A percentile compares a stretch with the other conserved stretches of the same genome.
Evolutionary conservation across 192 early-diverging fungal genomes (phyloP).

Genomic region (Thamnidium elegans): DNA sequence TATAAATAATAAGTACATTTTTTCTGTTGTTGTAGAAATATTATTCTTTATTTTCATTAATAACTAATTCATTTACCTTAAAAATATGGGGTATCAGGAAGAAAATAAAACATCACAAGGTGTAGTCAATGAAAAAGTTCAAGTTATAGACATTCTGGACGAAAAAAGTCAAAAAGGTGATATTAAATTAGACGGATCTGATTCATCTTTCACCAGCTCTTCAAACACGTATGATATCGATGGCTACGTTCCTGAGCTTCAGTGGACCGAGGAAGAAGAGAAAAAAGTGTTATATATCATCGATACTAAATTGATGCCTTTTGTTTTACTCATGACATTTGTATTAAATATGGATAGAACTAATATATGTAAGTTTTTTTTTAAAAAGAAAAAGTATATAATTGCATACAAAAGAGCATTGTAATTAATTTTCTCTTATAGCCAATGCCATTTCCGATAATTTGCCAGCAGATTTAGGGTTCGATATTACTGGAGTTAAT

Average conservation of each 20-base stretch:
- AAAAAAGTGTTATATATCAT: conserved; percentile 34
- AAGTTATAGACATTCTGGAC: neutral
- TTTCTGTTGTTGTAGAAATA: neutral
- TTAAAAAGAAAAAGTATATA: too few relatives aligned
- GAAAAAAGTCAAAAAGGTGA: neutral
- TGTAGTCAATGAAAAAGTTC: neutral
- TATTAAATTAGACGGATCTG: neutral
- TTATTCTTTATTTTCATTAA: neutral
- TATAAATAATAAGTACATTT: neutral
- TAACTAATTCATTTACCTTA: neutral
- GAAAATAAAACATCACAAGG: too few relatives aligned
- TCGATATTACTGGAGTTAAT: conserved; percentile 42
- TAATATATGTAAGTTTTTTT: conserved; percentile 25
- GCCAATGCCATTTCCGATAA: conserved; percentile 48
- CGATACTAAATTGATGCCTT: conserved; percentile 47
- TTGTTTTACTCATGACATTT: conserved; percentile 46
- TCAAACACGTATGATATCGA: neutral
- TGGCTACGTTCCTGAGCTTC: conserved; percentile 24
- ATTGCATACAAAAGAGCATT: neutral
- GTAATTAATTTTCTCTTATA: neutral
- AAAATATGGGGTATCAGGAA: too few relatives aligned
- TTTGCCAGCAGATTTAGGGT: conserved; percentile 38
- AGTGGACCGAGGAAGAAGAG: conserved; percentile 53
- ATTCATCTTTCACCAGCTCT: neutral
- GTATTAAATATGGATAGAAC: conserved; percentile 29